phyloP scores from a whole-genome alignment of 2,329 filamentous ascomycete species.

The Colletotrichum noveboracense region DNA sequence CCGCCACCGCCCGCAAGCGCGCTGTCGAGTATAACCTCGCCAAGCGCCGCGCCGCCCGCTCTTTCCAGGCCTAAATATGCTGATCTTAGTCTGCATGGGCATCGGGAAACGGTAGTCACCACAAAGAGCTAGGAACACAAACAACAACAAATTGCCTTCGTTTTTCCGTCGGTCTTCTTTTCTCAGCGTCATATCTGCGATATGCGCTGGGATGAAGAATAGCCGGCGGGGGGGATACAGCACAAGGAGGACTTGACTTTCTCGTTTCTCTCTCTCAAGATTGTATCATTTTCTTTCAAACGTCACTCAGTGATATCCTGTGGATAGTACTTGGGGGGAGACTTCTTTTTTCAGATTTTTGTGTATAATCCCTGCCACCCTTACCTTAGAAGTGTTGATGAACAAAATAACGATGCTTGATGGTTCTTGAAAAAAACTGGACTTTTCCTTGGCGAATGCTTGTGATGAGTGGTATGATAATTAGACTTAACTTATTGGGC shows the following conservation, averaged over 20 bases:
- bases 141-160: background rate
- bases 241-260: background rate
- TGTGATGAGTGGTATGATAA: background rate
- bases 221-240: background rate
- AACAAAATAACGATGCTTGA: conserved; percentile 17
- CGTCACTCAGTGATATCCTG: conserved; percentile 16
- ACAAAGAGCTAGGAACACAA: background rate
- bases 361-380: background rate
- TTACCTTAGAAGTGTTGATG: background rate
- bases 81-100: background rate
- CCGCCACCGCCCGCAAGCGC: conserved; percentile 62
- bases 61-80: conserved; percentile 13
- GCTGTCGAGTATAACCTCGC: conserved; percentile 58
- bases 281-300: background rate
- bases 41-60: conserved; percentile 36
- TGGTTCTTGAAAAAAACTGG: background rate
- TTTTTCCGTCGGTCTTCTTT: background rate
- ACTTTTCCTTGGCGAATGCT: background rate
- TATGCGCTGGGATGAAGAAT: background rate
- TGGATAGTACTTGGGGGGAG: conserved; percentile 2
- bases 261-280: background rate
- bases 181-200: background rate
- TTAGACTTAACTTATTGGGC: background rate
- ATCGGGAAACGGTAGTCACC: background rate
- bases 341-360: background rate